Evolutionary conservation across 805 yeast species (phyloP).

Genomic region (Grigorovia humatica): DNA sequence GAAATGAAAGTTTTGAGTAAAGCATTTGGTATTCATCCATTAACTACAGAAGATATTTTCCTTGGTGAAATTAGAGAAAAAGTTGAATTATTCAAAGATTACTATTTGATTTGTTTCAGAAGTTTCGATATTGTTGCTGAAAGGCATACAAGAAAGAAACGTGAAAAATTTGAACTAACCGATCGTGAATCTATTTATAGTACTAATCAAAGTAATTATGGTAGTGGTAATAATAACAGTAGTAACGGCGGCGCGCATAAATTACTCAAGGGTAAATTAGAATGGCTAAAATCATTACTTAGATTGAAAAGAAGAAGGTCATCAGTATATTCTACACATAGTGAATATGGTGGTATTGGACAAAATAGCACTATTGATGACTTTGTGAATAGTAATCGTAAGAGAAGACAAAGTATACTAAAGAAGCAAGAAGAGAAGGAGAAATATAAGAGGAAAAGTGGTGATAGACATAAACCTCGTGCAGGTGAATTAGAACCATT

Average conservation of each 20-base stretch:
- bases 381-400: slow-evolving; percentile 1
- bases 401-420: slow-evolving; percentile 8
- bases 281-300: slow-evolving; percentile 1
- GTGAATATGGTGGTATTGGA: slow-evolving; percentile 1
- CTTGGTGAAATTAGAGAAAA: slow-evolving; percentile 92
- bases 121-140: slow-evolving; percentile 75
- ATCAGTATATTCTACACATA: slow-evolving; percentile 2
- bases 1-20: slow-evolving; percentile 89
- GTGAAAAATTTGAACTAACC: background rate
- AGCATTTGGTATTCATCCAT: slow-evolving; percentile 90
- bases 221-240: slow-evolving; percentile 3
- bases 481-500: slow-evolving; percentile 67
- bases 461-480: slow-evolving; percentile 35
- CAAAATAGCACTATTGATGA: background rate
- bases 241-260: background rate
- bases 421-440: slow-evolving; percentile 29
- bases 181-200: slow-evolving; percentile 1
- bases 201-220: background rate
- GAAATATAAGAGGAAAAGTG: slow-evolving; percentile 34
- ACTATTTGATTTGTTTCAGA: slow-evolving; percentile 85
- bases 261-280: background rate
- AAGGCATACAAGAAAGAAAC: slow-evolving; percentile 41
- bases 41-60: slow-evolving; percentile 91
- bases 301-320: slow-evolving; percentile 5
- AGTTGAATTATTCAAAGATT: slow-evolving; percentile 83